Conservation (phyloP, 2,329 filamentous ascomycete genomes). For the Botrytis squamosa region DNA sequence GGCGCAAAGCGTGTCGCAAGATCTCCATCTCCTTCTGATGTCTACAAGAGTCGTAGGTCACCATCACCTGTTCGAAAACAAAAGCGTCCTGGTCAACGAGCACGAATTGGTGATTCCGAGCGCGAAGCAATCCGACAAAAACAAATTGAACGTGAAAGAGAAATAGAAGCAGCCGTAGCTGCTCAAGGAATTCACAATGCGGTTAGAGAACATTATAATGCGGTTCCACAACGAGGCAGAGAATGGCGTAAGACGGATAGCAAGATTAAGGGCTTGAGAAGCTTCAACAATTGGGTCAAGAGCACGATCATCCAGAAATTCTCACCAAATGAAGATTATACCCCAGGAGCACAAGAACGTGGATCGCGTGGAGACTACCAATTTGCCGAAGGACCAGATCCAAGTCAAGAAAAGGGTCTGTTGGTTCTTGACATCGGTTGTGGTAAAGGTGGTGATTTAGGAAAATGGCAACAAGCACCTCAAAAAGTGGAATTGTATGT, state of each 20-base stretch:
- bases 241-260: slow-evolving; percentile 95
- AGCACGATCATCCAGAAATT: slow-evolving; percentile 97
- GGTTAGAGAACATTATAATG: slow-evolving; percentile 92
- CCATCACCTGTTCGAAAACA: slow-evolving; percentile 52
- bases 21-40: slow-evolving; percentile 33
- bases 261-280: slow-evolving; percentile 89
- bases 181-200: slow-evolving; percentile 72
- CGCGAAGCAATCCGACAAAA: slow-evolving; percentile 65
- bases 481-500: slow-evolving; percentile 90
- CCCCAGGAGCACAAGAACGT: slow-evolving; percentile 57
- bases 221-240: slow-evolving; percentile 85
- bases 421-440: slow-evolving; percentile 92
- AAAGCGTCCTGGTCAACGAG: slow-evolving; percentile 66
- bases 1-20: slow-evolving; percentile 34
- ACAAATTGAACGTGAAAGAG: slow-evolving; percentile 55
- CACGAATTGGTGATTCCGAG: slow-evolving; percentile 65
- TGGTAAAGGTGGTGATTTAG: slow-evolving; percentile 92
- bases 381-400: slow-evolving; percentile 38
- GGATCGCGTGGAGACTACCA: slow-evolving; percentile 48
- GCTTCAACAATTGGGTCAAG: slow-evolving; percentile 99
- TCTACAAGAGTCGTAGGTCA: slow-evolving; percentile 31
- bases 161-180: slow-evolving; percentile 39
- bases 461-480: slow-evolving; percentile 95
- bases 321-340: slow-evolving; percentile 73
- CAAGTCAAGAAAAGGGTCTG: slow-evolving; percentile 52